Base-by-base conservation (phyloP, 306 rosid species). In the Vigna reflexopilosa region DNA sequence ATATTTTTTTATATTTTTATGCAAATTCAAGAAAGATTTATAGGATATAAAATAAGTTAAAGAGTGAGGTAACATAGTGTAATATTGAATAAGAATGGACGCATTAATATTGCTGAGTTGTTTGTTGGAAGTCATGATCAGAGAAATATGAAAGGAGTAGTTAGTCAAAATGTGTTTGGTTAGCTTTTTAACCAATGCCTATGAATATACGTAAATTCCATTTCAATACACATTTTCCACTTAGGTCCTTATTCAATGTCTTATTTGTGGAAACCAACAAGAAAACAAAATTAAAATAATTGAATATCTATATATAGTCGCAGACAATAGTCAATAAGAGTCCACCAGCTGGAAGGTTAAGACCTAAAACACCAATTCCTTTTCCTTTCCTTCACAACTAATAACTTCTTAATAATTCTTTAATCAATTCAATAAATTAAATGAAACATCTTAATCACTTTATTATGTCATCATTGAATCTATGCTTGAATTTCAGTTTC, bases 271-370 rank as follows among this genome's bases (percentile, higher is more conserved):
- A 61, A 76, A 81, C 0, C 5, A 30, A 30, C 32, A 28, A 28
- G 3, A 28, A 77, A 73, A 54, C 51, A 76, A 58, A 70, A 45
- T 0, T 9, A 11, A 45, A 45, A 17, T 16, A 76, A 9, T 24
- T 47, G 17, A 54, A 30, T 24, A 19, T 9, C 47, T 47, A 72
- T 1, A 61, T 38, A 55, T 26, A 57, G 83, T 85, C 74, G 5
- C 32, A 73, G 77, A 73, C 79, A 85, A 9, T 65, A 73, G 86
- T 83, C 93, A 82, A 83, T 82, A 67, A 78, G 17, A 83, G 86
- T 82, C 80, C 69, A 73, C 73, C 85, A 85, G 51, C 82, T 76
- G 70, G 76, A 73, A 69, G 47, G 62, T 70, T 69, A 20, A 48
- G 81, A 63, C 70, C 68, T 69, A n/a, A 55, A 49, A 30, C 34